Conservation (phyloP, 805 yeast species). For the Zygosaccharomyces pseudorouxii region DNA sequence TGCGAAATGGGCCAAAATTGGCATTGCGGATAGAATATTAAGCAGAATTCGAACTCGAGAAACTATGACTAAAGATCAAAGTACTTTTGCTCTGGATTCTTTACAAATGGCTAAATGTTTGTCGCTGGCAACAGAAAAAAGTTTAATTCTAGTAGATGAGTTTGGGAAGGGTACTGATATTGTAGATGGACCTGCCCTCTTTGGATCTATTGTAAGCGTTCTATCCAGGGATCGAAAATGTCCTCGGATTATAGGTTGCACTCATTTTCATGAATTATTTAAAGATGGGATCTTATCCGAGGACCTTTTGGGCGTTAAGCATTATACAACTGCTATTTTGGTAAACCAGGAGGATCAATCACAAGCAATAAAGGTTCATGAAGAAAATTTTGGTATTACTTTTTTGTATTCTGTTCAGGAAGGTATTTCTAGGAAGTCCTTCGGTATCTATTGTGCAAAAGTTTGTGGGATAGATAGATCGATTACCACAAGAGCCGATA, state of each 20-base stretch:
- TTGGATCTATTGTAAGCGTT: conserved; percentile 38
- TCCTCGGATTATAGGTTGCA: conserved; percentile 36
- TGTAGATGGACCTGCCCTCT: conserved; percentile 43
- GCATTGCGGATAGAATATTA: conserved; percentile 45
- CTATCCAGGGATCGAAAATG: conserved; percentile 16
- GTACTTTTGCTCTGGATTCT: conserved; percentile 50
- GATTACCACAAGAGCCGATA: conserved; percentile 35
- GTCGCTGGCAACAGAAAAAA: conserved; percentile 37
- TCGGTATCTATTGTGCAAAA: conserved; percentile 42
- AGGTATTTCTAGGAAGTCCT: conserved; percentile 36
- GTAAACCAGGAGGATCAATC: conserved; percentile 1
- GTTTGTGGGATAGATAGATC: conserved; percentile 34
- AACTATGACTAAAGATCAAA: conserved; percentile 38
- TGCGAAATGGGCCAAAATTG: conserved; percentile 42
- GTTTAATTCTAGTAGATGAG: conserved; percentile 48
- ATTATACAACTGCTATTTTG: conserved; percentile 37
- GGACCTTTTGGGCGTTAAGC: conserved; percentile 23
- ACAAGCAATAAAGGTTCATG: background rate
- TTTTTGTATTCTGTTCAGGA: conserved; percentile 35
- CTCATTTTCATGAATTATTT: conserved; percentile 44
- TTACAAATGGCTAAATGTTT: conserved; percentile 43
- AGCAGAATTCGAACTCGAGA: conserved; percentile 44
- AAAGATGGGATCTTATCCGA: conserved; percentile 22
- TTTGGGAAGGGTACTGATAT: conserved; percentile 52
- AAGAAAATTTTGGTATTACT: conserved; percentile 21